Base-by-base conservation (phyloP, 306 rosid species). In the Cucumis melo region DNA sequence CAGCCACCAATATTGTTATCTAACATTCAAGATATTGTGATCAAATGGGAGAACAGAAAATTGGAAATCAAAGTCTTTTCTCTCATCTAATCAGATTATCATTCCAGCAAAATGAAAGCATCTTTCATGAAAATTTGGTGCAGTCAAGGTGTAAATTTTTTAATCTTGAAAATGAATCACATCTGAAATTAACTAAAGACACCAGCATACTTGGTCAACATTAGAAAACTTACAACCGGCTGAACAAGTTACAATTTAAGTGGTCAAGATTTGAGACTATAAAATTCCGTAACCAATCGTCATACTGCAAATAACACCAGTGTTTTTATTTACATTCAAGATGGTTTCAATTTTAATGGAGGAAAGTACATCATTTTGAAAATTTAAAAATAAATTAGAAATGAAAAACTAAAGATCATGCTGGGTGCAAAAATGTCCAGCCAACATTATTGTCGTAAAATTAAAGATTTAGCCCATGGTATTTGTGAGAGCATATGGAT, bases 1-100 rank as follows among this genome's bases (percentile, higher is more conserved):
- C 97, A 81, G 98, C 99, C 73, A 83, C 93, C 91, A 94, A 89
- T 71, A 94, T 86, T 78, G 99, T 90, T 82, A 90, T 83, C 99
- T 94, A 86, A 74, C 27, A 84, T 62, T 70, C 56, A 64, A 8
- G 48, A 80, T 53, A n/a, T 10, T 9, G 80, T 21, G 11, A 55
- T 53, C 42, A 32, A 74, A 66, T 64, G 55, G 73, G 76, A 56
- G 36, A 56, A 27, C 2, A 27, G 29, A 27, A 56, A 36, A n/a
- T 12, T 21, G 66, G 13, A 44, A 68, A 68, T 53, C 74, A 12
- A 21, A 7, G 20, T 20, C 56, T 46, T 24, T 15, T 46, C 39
- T 68, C 38, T 68, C 56, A 68, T 66, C 63, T 7, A 29, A 61
- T 61, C 38, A 14, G 67, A 61, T 61, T 61, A 27, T 7, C 8